Base-by-base conservation (phyloP, 129 eudicot species). In the Tagetes patula region DNA sequence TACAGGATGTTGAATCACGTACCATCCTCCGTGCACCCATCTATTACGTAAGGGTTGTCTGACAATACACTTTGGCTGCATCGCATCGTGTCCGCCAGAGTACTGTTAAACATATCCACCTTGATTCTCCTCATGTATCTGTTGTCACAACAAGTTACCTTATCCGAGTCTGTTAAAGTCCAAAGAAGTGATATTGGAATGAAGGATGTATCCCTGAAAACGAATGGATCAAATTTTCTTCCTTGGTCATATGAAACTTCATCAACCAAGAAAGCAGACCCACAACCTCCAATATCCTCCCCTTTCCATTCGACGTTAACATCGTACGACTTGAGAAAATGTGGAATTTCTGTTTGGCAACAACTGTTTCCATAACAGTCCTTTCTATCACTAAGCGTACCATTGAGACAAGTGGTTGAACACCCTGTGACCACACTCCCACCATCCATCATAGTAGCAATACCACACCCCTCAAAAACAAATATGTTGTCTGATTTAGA, bases 361-460 rank as follows among this genome's bases (percentile, higher is more conserved):
- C 84, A 75, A 47, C 30, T 71, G 47, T 46, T 70, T 31, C 81
- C 84, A 54, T 27, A 12, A 7, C 81, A 75, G 9, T 11, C 27
- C n/a, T 2, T 74, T 14, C 32, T 62, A 1, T 34, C 5, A 50
- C 69, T 56, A 5, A 4, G 6, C 14, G 41, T 20, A 20, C 27
- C 27, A n/a, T 34, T 68, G 31, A 27, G 63, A 13, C 3, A 32
- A 66, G 81, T 75, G 73, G 83, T 49, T 12, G 83, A 55, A 72
- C 83, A 79, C 63, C 83, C 79, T 20, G 79, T 45, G 47, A 72
- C 50, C 63, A 37, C 43, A 48, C 48, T 37, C 37, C 75, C 69
- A 12, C 12, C 3, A 13, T 30, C 34, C 5, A 36, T 61, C 37
- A 69, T 14, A 3, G 37, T 48, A 50, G 70, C 75, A 6, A 60